These are phyloP conservation scores for Fusarium solani-melongenae DNA, from an alignment of 2,329 filamentous ascomycete genomes.

Conservation along the genomic window DNA sequence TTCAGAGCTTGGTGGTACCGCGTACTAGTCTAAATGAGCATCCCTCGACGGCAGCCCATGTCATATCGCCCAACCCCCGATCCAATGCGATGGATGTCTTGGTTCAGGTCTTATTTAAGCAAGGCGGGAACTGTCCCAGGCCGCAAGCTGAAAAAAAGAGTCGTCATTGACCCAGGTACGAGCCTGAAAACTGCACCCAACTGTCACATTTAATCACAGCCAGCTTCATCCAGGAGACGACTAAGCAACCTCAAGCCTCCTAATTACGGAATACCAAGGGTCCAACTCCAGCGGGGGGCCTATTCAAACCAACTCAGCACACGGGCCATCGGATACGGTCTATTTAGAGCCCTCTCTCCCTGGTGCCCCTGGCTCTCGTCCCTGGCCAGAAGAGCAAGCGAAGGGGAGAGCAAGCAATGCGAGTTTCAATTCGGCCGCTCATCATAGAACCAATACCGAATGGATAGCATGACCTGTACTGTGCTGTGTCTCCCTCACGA, in stretches of 20 bases:
- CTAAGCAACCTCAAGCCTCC: not conserved
- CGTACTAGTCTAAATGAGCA: slow-evolving; percentile 2
- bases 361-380: slow-evolving; percentile 9
- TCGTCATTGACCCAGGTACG: not conserved
- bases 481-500: not conserved
- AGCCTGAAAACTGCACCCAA: not conserved
- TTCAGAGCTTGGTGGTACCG: not conserved
- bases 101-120: not conserved
- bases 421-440: not conserved
- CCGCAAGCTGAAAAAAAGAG: not conserved
- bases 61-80: not conserved
- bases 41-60: not conserved
- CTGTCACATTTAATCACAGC: not conserved
- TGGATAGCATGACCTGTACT: not conserved
- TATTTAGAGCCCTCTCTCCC: not conserved
- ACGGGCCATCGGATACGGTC: slow-evolving; percentile 5
- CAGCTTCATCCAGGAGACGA: not conserved
- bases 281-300: not conserved
- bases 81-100: not conserved
- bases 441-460: not conserved
- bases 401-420: slow-evolving; percentile 4
- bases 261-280: not conserved
- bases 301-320: not conserved
- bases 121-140: not conserved
- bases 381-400: slow-evolving; percentile 2